Base-by-base conservation (phyloP, 2,329 filamentous ascomycete genomes). In the Ophiostoma tasmaniense region DNA sequence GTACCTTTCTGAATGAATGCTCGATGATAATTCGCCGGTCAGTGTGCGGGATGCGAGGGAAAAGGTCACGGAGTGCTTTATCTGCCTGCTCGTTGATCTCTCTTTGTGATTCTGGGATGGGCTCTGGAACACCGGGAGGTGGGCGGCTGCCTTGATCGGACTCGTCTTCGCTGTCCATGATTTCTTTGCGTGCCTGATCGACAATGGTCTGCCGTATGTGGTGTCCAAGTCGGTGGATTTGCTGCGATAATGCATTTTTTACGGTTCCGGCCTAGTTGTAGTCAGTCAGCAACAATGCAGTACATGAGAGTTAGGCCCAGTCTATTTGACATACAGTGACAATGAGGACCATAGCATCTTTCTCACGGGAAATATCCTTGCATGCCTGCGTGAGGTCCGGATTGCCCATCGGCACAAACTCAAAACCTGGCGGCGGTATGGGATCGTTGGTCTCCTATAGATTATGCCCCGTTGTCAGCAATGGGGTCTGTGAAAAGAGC, bases 61-160 rank as follows among this genome's bases (percentile, higher is more conserved):
- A 89, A 22, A 89, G 77, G 74, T 89, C 87, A 74, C 84, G 81
- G 66, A 90, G 80, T 11, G 85, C 86, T 35, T 81, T 84, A 75
- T 89, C 86, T 67, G 86, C 87, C 75, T 89, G 86, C 66, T 79
- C 79, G 73, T 88, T 84, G 72, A 89, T 89, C 70, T 88, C 84
- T 50, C 80, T 78, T 73, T 89, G 87, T 1, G 80, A 82, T 66
- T 83, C 78, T 0, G 87, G 87, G 67, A 89, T 88, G 4, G 85
- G 84, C 74, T 89, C 87, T 2, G 85, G 83, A 78, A 75, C 17
- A 74, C 69, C 71, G 0, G 65, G 39, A 10, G 39, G 55, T 14
- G 33, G 61, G 30, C 17, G 30, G 30, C 17, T 30, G 1, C 11
- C 45, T 2, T 52, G n/a, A 73, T 74, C 71, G 72, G 73, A 62